phyloP scores from a whole-genome alignment of 1,284 basidiomycete species.

The Veloboletus limbatus region DNA sequence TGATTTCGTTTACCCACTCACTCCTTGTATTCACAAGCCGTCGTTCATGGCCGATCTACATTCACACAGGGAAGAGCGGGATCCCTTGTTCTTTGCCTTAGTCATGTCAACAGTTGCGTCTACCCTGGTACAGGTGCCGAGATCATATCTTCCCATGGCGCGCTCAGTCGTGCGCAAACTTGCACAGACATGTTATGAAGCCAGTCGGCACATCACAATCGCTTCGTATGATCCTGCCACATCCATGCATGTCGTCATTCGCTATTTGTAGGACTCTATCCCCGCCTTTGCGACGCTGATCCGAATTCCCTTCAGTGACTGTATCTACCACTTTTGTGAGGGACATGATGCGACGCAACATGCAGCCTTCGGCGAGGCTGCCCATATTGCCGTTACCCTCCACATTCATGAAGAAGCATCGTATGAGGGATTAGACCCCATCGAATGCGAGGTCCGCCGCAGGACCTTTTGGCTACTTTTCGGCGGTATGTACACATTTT shows the following conservation, averaged over 20 bases:
- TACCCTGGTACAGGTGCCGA: slow-evolving; percentile 79
- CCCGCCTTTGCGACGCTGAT: slow-evolving; percentile 8
- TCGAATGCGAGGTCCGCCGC: slow-evolving; percentile 80
- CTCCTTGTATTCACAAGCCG: slow-evolving; percentile 78
- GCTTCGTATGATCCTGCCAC: slow-evolving; percentile 80
- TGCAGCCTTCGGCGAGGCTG: slow-evolving; percentile 79
- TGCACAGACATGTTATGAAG: slow-evolving; percentile 75
- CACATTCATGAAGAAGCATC: slow-evolving; percentile 81
- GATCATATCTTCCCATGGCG: slow-evolving; percentile 80
- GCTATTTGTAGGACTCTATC: slow-evolving; percentile 66
- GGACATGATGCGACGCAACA: slow-evolving; percentile 86
- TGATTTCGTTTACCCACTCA: slow-evolving; percentile 84
- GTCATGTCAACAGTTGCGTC: slow-evolving; percentile 83
- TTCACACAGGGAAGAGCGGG: slow-evolving; percentile 71
- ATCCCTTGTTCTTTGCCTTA: slow-evolving; percentile 83
- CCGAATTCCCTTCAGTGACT: slow-evolving; percentile 51
- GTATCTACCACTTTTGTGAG: slow-evolving; percentile 80
- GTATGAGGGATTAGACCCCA: slow-evolving; percentile 76
- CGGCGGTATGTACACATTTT: slow-evolving; percentile 53
- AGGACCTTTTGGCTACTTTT: slow-evolving; percentile 85
- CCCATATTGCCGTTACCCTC: slow-evolving; percentile 76
- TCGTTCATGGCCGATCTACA: slow-evolving; percentile 85
- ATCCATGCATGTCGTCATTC: slow-evolving; percentile 76
- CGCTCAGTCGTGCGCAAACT: slow-evolving; percentile 72
- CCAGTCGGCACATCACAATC: slow-evolving; percentile 74